Evolutionary conservation across 306 rosid genomes (phyloP), one percentile per base, ranked within the genome.

Genomic region (Comarum palustre): DNA sequence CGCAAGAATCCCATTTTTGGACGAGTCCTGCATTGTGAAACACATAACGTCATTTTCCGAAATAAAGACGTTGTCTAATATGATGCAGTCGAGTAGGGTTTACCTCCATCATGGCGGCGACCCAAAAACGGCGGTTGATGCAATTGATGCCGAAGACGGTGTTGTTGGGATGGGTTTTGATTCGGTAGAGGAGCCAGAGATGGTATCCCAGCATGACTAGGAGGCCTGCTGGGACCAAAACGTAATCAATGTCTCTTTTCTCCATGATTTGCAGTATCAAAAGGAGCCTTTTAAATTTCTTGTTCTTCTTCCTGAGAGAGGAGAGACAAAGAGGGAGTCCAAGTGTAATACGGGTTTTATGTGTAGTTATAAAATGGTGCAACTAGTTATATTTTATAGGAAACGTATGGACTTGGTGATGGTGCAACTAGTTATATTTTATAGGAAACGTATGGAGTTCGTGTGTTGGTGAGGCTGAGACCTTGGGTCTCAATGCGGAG

Each of bases 91-190:
- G 32, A 32, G 45, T 41, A 41, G 45, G 13, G 45, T 15, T 4
- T 61, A 92, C 98, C 96, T 89, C 97, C 97, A 87, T 94, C 97
- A 94, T 94, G 22, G 95, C 95, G 8, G 73, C 84, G 47, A 89
- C 92, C 99, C 99, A 94, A 71, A 84, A 74, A 16, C 96, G 92
- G 66, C 99, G 97, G 69, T 85, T 91, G 85, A 87, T 69, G 78
- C 97, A 86, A 36, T 91, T 91, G 86, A 91, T 79, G 38, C 99
- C 99, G 58, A 91, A 71, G 31, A 89, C 79, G 15, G 99, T 91
- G 74, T 72, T 85, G 67, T 88, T 85, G 62, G 99, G 99, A 4
- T 83, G 85, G 38, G 25, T 83, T 2, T 81, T 2, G 43, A 94
- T 77, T 38, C 81, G 85, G 32, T 82, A 42, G 66, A 94, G 79